Evolutionary conservation across 1,284 basidiomycete genomes (phyloP).

Genomic region (Ustilago curta): DNA sequence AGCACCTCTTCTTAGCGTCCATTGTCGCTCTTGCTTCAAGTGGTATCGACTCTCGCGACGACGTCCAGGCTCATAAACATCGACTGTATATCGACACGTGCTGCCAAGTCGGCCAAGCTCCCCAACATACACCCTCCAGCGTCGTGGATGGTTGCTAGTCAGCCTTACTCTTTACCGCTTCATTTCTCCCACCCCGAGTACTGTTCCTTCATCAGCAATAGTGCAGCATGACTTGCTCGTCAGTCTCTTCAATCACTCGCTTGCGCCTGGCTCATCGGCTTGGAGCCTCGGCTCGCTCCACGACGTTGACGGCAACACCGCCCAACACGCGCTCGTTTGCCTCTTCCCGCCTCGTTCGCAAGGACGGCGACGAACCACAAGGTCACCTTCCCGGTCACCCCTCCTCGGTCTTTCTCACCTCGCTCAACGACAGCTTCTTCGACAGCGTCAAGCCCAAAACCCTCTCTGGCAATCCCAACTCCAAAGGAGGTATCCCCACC

Average conservation of each 20-base stretch:
- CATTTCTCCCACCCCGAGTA: neutral
- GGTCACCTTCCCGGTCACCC: conserved; percentile 60
- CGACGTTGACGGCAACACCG: neutral
- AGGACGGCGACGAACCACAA: conserved; percentile 47
- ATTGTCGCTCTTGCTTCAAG: too few species aligned
- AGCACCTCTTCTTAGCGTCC: too few species aligned
- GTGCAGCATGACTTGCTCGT: conserved; percentile 16
- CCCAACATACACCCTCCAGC: neutral
- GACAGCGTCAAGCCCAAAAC: conserved; percentile 50
- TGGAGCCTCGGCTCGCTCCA: neutral
- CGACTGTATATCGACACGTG: too few species aligned
- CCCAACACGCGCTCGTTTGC: conserved; percentile 17
- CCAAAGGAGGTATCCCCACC: conserved; percentile 61
- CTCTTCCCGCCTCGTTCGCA: conserved; percentile 14
- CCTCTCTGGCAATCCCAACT: conserved; percentile 40
- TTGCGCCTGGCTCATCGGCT: conserved; percentile 19
- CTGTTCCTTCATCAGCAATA: neutral
- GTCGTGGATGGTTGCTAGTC: neutral
- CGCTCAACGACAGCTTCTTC: conserved; percentile 60
- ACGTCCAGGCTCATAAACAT: too few species aligned
- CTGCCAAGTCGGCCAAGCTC: neutral
- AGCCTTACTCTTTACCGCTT: neutral
- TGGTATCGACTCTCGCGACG: too few species aligned
- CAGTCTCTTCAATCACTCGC: conserved; percentile 7
- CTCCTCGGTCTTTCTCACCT: conserved; percentile 55